Evolutionary conservation across 2,329 filamentous ascomycete genomes (phyloP).

Genomic region (Claviceps sp.): DNA sequence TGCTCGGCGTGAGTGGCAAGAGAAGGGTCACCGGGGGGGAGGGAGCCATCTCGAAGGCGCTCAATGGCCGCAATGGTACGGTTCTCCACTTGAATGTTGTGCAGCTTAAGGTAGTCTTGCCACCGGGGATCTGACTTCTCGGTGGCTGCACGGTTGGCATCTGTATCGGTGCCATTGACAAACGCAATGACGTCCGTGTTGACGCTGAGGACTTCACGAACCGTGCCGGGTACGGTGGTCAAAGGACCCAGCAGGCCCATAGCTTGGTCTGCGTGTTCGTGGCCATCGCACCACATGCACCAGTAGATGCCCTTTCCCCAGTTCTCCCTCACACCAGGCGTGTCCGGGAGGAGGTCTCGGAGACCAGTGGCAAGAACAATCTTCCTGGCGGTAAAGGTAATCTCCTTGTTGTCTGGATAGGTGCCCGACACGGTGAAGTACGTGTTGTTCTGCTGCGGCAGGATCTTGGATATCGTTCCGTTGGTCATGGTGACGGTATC

Average conservation of each 20-base stretch:
- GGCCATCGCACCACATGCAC: constrained; percentile 53
- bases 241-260: constrained; percentile 39
- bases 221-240: constrained; percentile 27
- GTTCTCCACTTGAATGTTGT: constrained; percentile 43
- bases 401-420: constrained; percentile 9
- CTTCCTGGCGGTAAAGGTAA: constrained; percentile 33
- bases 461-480: constrained; percentile 35
- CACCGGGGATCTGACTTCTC: constrained; percentile 30
- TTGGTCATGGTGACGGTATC: constrained; percentile 35
- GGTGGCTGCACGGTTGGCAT: constrained; percentile 24
- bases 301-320: constrained; percentile 49
- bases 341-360: constrained; percentile 38
- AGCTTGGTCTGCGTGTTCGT: constrained; percentile 45
- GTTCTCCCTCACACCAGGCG: constrained; percentile 39
- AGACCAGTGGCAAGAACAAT: constrained; percentile 46
- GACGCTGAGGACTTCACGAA: constrained; percentile 39
- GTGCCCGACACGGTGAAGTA: constrained; percentile 29
- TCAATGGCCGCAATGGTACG: constrained; percentile 35
- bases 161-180: constrained; percentile 45
- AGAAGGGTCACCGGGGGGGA: constrained; percentile 24
- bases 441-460: constrained; percentile 24
- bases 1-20: constrained; percentile 32
- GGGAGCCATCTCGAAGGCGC: constrained; percentile 28
- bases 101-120: constrained; percentile 32
- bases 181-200: constrained; percentile 43